Evolutionary conservation across 805 yeast species (phyloP).

Genomic region (Starmerella roubikii): DNA sequence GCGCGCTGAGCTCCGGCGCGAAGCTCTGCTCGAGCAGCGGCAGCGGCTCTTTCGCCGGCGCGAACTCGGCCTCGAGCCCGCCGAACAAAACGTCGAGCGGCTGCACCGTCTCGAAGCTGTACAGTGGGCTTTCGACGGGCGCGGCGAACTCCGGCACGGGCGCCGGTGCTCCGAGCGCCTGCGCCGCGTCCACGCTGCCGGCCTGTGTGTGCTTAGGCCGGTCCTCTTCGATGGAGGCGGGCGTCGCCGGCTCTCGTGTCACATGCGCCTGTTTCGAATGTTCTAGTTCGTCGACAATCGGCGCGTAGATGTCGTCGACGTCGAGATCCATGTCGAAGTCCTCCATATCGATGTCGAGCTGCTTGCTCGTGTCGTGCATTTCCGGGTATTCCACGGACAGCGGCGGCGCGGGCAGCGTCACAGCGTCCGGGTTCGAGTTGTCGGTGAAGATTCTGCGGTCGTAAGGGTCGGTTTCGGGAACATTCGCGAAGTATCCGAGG

Average conservation of each 20-base stretch:
- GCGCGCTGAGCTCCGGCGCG: no score
- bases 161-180: no score
- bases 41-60: no score
- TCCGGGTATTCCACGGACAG: neutral
- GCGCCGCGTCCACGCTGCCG: no score
- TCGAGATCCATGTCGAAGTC: slow-evolving; percentile 5
- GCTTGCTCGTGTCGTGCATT: neutral
- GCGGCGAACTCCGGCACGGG: no score
- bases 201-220: neutral
- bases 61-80: no score
- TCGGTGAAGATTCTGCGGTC: neutral
- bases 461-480: neutral
- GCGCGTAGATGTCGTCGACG: slow-evolving; percentile 4
- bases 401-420: neutral
- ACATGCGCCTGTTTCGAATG: neutral
- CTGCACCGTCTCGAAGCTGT: no score
- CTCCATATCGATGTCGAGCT: slow-evolving; percentile 1
- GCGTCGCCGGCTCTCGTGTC: neutral
- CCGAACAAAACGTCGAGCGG: no score
- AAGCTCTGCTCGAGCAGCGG: no score
- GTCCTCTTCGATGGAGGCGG: neutral
- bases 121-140: no score
- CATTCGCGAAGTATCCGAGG: neutral
- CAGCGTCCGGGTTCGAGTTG: neutral
- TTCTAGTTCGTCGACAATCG: neutral